Conservation (phyloP, 108 stramenopile genomes). For the Cyclotella choctawhatcheeana region DNA sequence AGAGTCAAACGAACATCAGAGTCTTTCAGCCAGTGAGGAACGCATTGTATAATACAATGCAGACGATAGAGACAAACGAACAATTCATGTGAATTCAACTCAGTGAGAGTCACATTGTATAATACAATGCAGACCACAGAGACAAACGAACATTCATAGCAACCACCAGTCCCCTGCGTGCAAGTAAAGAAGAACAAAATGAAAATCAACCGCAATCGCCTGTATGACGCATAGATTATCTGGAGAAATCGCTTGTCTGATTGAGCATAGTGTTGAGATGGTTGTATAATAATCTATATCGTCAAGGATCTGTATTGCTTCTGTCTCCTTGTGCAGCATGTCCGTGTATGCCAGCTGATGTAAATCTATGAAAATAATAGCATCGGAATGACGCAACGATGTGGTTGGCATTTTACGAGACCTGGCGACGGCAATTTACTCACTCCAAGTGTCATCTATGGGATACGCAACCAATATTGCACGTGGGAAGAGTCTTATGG, state of each 20-base stretch:
- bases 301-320: neutral
- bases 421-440: neutral
- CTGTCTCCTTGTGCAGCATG: neutral
- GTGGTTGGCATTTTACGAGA: neutral
- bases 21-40: no score
- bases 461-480: neutral
- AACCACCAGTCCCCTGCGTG: no score
- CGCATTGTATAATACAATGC: no score
- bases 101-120: no score
- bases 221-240: neutral
- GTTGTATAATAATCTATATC: neutral
- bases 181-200: no score
- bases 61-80: no score
- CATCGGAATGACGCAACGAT: neutral
- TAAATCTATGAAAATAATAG: neutral
- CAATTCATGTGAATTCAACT: no score
- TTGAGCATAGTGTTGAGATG: neutral
- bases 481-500: neutral
- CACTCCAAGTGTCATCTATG: neutral
- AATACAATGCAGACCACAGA: no score
- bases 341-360: neutral
- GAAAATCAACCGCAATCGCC: no score
- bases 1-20: no score
- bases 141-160: no score
- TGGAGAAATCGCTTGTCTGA: neutral